Conservation (phyloP, 768 basidiomycete genomes). For the Steccherinum ochraceum region DNA sequence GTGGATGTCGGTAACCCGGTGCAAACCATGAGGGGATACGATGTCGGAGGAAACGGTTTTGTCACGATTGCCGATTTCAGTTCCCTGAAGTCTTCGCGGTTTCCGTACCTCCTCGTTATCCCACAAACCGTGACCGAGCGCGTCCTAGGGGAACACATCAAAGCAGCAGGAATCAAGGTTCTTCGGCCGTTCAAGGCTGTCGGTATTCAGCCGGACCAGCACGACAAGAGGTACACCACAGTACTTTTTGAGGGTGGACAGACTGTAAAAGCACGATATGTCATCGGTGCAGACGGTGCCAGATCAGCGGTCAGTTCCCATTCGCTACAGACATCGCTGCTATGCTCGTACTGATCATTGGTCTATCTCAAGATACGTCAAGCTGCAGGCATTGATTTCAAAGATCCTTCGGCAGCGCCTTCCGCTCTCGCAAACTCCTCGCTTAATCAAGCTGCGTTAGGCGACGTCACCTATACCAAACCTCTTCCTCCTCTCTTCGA, state of each 20-base stretch:
- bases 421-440: constrained; percentile 13
- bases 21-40: constrained; percentile 20
- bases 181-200: constrained; percentile 33
- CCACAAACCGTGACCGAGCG: constrained; percentile 41
- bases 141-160: constrained; percentile 30
- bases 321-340: too few relatives aligned
- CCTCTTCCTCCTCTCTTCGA: constrained; percentile 17
- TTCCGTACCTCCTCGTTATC: constrained; percentile 35
- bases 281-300: constrained; percentile 48
- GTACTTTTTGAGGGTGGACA: constrained; percentile 42
- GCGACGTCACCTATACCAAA: constrained; percentile 35
- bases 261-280: constrained; percentile 36
- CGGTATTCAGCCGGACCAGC: constrained; percentile 26
- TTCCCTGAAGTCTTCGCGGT: constrained; percentile 32
- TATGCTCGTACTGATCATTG: too few relatives aligned
- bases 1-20: constrained; percentile 31
- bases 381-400: constrained; percentile 34
- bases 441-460: constrained; percentile 37
- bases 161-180: constrained; percentile 26
- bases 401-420: constrained; percentile 31
- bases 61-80: constrained; percentile 27
- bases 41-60: constrained; percentile 24
- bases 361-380: constrained; percentile 33
- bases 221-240: constrained; percentile 25
- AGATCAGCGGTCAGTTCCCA: constrained; percentile 36